Evolutionary conservation across 306 rosid genomes (phyloP), one percentile per base, ranked within the genome.

Genomic region (Dalbergia oliveri): DNA sequence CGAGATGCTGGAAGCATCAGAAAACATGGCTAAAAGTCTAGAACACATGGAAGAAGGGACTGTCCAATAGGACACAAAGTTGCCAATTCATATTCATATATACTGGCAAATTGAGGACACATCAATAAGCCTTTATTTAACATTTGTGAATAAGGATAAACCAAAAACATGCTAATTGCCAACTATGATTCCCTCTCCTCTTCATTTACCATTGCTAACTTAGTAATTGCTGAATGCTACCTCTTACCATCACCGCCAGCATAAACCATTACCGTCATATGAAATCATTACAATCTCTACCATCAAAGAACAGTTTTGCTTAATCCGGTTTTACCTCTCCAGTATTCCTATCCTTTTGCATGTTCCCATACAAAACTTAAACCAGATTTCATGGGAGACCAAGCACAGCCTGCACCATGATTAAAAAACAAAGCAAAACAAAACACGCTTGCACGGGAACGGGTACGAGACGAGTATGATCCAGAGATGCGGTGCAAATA

Each of bases 301-400:
- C 21, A 47, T 74, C 76, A 74, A 74, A 58, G 21, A 54, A 54
- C 60, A 54, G 4, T 54, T 47, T 47, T 50, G 56, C 73, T 21
- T 47, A 51, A 33, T 8, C 62, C 44, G 23, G 14, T 26, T 63
- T 63, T 4, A 63, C 53, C n/a, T 75, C 58, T 43, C 23, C 59
- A 59, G 73, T 67, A 63, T 72, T 58, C 57, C 59, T 13, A 50
- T 53, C 51, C 44, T 18, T 76, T 26, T 0, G 26, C 34, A 61
- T 69, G 62, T 18, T 82, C 78, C 19, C 37, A 63, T 15, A 53
- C 59, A 72, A 72, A 80, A 72, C 19, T 26, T 39, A 44, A 15
- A 39, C 54, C 13, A 58, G 7, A 43, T 31, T 26, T 13, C 15
- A 19, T 9, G 26, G 39, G 50, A 58, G 37, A 13, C 31, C 15